phyloP scores from a whole-genome alignment of 805 yeast genomes.

The Kazachstania africana region DNA sequence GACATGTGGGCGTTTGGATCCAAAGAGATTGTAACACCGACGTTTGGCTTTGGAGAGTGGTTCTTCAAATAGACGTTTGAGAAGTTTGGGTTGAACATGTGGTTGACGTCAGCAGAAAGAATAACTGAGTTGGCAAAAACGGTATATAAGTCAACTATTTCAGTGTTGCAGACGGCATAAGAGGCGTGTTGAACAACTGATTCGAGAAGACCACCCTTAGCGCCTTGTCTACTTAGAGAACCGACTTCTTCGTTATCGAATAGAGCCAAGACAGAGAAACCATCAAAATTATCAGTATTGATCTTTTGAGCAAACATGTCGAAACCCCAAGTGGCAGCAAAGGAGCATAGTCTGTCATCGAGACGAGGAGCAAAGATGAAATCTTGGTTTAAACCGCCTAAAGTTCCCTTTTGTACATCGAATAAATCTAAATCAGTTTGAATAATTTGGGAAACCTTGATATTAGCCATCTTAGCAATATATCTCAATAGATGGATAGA shows the following conservation, averaged over 20 bases:
- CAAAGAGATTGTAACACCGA: conserved; percentile 56
- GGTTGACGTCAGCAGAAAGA: conserved; percentile 76
- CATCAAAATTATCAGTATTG: conserved; percentile 28
- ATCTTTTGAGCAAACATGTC: conserved; percentile 35
- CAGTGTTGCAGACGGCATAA: conserved; percentile 13
- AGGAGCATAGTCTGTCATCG: conserved; percentile 77
- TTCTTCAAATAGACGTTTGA: conserved; percentile 54
- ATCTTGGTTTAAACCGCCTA: conserved; percentile 70
- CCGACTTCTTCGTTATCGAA: conserved; percentile 82
- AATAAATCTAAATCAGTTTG: conserved; percentile 69
- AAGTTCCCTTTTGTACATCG: conserved; percentile 68
- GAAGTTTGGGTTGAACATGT: conserved; percentile 73
- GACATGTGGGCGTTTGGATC: conserved; percentile 81
- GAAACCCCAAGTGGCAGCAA: conserved; percentile 53
- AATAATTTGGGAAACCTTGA: conserved; percentile 47
- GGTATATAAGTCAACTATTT: conserved; percentile 22
- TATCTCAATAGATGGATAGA: conserved; percentile 56
- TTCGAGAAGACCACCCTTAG: conserved; percentile 65
- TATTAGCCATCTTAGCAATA: conserved; percentile 48
- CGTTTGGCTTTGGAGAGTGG: conserved; percentile 73
- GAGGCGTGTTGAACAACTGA: conserved; percentile 47
- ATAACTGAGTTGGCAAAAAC: conserved; percentile 66
- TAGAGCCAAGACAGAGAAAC: conserved; percentile 49
- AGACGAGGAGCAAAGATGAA: conserved; percentile 73
- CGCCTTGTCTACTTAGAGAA: conserved; percentile 70